These are phyloP conservation scores for Musa itinerans DNA, from an alignment of 176 grass and related monocot genomes.

Conservation along the genomic window DNA sequence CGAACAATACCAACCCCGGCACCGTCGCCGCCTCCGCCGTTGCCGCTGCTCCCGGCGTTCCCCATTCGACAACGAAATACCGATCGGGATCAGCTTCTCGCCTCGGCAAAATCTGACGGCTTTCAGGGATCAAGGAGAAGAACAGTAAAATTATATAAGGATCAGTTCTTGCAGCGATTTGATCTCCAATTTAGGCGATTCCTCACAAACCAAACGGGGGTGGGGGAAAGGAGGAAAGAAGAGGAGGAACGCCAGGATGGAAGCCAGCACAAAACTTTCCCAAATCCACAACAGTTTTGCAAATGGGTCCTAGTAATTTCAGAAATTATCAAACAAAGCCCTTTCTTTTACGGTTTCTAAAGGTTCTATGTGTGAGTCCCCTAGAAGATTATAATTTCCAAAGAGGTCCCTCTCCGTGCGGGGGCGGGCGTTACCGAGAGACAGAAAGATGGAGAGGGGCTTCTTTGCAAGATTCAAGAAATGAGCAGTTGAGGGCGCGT, in stretches of 20 bases:
- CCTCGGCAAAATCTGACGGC: background rate
- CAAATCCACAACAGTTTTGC: background rate
- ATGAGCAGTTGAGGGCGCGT: too few species aligned
- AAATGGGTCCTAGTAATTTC: background rate
- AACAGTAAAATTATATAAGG: background rate
- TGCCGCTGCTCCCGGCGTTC: background rate
- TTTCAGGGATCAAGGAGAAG: background rate
- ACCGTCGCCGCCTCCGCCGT: background rate
- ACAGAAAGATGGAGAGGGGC: too few species aligned
- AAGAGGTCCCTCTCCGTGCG: too few species aligned
- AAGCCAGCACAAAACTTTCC: background rate
- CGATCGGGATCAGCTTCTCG: background rate
- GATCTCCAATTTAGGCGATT: background rate
- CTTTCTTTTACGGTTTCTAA: too few species aligned
- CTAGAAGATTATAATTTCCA: too few species aligned
- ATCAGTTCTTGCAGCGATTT: background rate
- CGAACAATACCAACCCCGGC: slow-evolving; percentile 22
- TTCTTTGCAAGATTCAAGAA: too few species aligned
- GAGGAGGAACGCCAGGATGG: background rate
- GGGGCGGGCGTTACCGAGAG: too few species aligned
- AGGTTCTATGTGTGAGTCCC: too few species aligned
- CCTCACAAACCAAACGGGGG: background rate
- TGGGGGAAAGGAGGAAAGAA: background rate
- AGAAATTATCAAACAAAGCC: too few species aligned
- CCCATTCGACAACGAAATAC: background rate